Evolutionary conservation across 768 basidiomycete species (phyloP).

Genomic region (Leccinum variicolor): DNA sequence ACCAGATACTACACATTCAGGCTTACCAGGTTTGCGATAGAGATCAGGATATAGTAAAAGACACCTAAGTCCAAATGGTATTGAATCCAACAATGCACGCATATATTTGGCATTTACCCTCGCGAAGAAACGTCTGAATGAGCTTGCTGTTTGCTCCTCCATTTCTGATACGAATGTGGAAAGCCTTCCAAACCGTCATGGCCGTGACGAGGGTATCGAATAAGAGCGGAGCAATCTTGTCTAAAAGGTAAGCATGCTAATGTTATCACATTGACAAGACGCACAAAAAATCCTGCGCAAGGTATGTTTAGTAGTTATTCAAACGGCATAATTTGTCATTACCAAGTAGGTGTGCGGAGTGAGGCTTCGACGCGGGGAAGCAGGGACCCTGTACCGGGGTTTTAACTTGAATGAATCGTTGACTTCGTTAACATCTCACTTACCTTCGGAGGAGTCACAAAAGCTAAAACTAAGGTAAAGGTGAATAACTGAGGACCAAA

Average conservation of each 20-base stretch:
- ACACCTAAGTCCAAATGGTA: constrained; percentile 41
- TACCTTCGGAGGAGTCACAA: constrained; percentile 62
- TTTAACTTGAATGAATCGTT: not conserved
- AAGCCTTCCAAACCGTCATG: constrained; percentile 79
- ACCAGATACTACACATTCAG: not conserved
- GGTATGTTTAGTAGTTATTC: constrained; percentile 5
- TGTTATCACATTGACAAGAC: constrained; percentile 20
- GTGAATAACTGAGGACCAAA: constrained; percentile 8
- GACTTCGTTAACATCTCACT: constrained; percentile 17
- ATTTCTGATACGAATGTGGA: constrained; percentile 69
- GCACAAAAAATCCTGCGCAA: constrained; percentile 53
- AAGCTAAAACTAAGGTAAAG: constrained; percentile 51
- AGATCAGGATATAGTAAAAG: constrained; percentile 83
- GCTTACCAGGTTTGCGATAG: constrained; percentile 73
- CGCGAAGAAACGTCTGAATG: constrained; percentile 81
- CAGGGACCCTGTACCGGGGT: constrained; percentile 60
- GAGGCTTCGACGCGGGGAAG: constrained; percentile 78
- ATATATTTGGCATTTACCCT: constrained; percentile 44
- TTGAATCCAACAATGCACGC: not conserved
- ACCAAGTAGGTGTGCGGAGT: constrained; percentile 81
- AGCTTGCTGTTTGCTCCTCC: constrained; percentile 75
- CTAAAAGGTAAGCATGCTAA: constrained; percentile 6
- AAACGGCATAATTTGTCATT: constrained; percentile 17
- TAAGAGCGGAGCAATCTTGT: constrained; percentile 73
- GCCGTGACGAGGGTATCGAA: constrained; percentile 79